Evolutionary conservation across 768 basidiomycete genomes (phyloP), one percentile per base, ranked within the genome.

Genomic region (Hemileccinum impolitum): DNA sequence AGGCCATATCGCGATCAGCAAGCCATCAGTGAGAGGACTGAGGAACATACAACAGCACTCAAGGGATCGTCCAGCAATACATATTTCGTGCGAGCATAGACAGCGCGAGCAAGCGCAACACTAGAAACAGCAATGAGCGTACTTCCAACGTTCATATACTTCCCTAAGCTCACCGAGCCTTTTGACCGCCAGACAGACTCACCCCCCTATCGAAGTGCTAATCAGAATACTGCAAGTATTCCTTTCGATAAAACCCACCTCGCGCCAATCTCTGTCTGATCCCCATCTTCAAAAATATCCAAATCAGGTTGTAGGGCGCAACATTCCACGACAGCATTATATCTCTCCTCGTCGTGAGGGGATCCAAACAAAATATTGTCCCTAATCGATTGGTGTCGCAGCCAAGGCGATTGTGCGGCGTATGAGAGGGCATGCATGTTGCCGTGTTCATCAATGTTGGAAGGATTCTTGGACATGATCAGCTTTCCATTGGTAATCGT

Each of bases 221-320:
- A n/a, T 25, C 30, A 61, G 18, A 14, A 36, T 4, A 26, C 39
- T 14, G 45, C 12, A 25, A 3, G 19, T 8, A 39, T 25, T 31
- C 8, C 39, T 41, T 14, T 43, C 12, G 6, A 48, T 19, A 28
- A 43, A 38, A 23, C 61, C 15, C 42, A 79, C 75, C 82, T 73
- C 13, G 82, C 84, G 13, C 91, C 91, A 55, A 94, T 89, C 68
- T 91, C 87, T 2, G 90, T 93, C 47, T 68, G 71, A 60, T 91
- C 93, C 0, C 95, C 95, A 58, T 94, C 85, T 48, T 94, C 90
- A 2, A 97, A 66, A 11, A 93, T 78, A 6, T 86, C 80, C 48
- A 98, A 67, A 71, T 98, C 95, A 0, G 87, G 81, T 25, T 64
- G 70, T 45, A 98, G 67, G 1, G 92, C 93, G 60, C 94, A 97